These are phyloP conservation scores for Myxozyma nipponensis DNA, from an alignment of 805 yeast genomes.

Conservation along the genomic window DNA sequence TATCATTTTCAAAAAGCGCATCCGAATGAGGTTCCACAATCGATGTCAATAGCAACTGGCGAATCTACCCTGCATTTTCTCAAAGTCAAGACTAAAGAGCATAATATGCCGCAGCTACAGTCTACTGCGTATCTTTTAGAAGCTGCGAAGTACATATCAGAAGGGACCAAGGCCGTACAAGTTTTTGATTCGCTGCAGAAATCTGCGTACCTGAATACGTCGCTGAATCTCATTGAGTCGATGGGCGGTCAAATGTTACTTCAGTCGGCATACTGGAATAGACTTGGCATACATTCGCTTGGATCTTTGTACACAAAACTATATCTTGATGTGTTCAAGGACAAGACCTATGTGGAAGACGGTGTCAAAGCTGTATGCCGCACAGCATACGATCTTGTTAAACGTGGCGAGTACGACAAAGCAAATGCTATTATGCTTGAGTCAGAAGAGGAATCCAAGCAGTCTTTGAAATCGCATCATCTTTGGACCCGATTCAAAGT, in stretches of 20 bases:
- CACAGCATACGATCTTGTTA: conserved; percentile 3
- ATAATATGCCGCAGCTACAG: conserved; percentile 17
- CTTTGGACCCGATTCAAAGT: conserved; percentile 8
- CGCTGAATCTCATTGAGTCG: conserved; percentile 1
- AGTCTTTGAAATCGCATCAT: conserved; percentile 8
- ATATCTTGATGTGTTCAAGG: conserved; percentile 1
- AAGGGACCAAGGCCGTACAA: conserved; percentile 2
- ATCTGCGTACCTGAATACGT: conserved; percentile 6
- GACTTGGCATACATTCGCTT: conserved; percentile 11
- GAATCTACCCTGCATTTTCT: conserved; percentile 65
- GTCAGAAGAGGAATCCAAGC: background rate
- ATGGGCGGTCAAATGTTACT: conserved; percentile 13
- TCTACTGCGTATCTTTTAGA: conserved; percentile 67
- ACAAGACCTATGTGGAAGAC: conserved; percentile 5
- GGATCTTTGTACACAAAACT: conserved; percentile 5
- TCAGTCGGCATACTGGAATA: conserved; percentile 12
- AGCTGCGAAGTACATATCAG: conserved; percentile 38
- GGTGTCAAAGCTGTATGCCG: conserved; percentile 12
- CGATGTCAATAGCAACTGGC: conserved; percentile 37
- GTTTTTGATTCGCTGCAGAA: conserved; percentile 17
- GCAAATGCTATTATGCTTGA: background rate
- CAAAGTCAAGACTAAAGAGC: conserved; percentile 51
- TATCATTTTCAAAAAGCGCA: conserved; percentile 63
- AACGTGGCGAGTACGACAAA: conserved; percentile 3
- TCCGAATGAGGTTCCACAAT: conserved; percentile 57